Conservation (phyloP, 192 early-diverging fungal species). For the Phycomyces blakesleeanus region DNA sequence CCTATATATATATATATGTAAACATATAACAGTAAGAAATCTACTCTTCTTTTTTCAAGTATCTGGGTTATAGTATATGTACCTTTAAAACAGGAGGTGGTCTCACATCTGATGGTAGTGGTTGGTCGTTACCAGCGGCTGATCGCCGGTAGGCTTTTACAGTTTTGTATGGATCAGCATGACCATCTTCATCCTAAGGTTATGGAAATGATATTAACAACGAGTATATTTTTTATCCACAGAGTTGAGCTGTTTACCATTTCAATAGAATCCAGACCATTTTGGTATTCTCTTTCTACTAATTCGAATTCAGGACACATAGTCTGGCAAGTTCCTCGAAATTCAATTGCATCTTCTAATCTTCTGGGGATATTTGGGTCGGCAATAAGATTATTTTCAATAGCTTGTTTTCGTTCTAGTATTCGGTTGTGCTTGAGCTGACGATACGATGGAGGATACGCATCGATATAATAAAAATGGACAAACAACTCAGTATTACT, state of each 20-base stretch:
- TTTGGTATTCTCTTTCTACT: constrained; percentile 76
- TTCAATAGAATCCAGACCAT: constrained; percentile 70
- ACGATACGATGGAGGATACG: background rate
- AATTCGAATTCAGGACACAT: constrained; percentile 92
- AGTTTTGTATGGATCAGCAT: constrained; percentile 53
- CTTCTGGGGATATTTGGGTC: constrained; percentile 49
- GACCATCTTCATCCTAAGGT: constrained; percentile 19
- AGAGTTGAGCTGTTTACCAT: constrained; percentile 40
- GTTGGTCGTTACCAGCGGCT: constrained; percentile 80
- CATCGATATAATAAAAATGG: background rate
- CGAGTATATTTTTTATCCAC: background rate
- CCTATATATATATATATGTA: constrained; percentile 21
- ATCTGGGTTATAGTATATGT: constrained; percentile 10
- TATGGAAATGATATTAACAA: constrained; percentile 3
- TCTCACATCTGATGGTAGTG: constrained; percentile 85
- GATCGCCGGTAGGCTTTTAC: constrained; percentile 87
- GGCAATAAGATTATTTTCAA: constrained; percentile 53
- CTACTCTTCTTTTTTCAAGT: background rate
- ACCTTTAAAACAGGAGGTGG: constrained; percentile 70
- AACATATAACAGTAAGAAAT: too few species aligned
- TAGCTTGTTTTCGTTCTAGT: constrained; percentile 60
- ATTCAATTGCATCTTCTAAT: constrained; percentile 62
- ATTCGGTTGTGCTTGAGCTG: constrained; percentile 65
- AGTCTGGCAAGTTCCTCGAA: constrained; percentile 76
- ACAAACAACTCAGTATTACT: constrained; percentile 1